Evolutionary conservation across 2,329 filamentous ascomycete species (phyloP).

Genomic region (Trichophyton equinum): DNA sequence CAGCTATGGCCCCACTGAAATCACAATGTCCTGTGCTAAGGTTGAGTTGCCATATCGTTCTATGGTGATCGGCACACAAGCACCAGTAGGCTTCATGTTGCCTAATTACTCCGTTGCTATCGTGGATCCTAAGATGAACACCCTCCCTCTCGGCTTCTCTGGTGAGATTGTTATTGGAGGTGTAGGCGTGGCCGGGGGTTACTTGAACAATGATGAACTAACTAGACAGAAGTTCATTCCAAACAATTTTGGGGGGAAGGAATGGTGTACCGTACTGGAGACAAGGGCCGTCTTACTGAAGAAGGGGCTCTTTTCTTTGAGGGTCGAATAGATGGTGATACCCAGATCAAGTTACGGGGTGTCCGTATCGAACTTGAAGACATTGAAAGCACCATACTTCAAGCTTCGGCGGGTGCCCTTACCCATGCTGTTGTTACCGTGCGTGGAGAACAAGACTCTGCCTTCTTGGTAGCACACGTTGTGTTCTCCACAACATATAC

Average conservation of each 20-base stretch:
- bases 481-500: background rate
- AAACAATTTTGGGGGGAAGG: conserved; percentile 11
- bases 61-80: background rate
- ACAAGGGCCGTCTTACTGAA: conserved; percentile 13
- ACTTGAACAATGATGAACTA: conserved; percentile 13
- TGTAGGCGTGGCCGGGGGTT: conserved; percentile 17
- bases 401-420: background rate
- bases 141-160: conserved; percentile 28
- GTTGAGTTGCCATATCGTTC: conserved; percentile 14
- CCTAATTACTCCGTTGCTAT: conserved; percentile 31
- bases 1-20: conserved; percentile 18
- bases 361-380: conserved; percentile 16
- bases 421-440: background rate
- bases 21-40: conserved; percentile 12
- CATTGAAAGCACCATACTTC: conserved; percentile 1
- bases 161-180: conserved; percentile 35
- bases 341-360: conserved; percentile 22
- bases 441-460: background rate
- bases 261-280: conserved; percentile 8
- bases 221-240: conserved; percentile 16
- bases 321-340: conserved; percentile 21
- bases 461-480: conserved; percentile 6
- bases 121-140: conserved; percentile 27
- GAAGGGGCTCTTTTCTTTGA: conserved; percentile 20
- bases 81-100: conserved; percentile 18